A percentile compares a stretch with the other conserved stretches of the same genome.
Conservation (phyloP, 75 land plant genomes). For the Pseudotsuga menziesii region DNA sequence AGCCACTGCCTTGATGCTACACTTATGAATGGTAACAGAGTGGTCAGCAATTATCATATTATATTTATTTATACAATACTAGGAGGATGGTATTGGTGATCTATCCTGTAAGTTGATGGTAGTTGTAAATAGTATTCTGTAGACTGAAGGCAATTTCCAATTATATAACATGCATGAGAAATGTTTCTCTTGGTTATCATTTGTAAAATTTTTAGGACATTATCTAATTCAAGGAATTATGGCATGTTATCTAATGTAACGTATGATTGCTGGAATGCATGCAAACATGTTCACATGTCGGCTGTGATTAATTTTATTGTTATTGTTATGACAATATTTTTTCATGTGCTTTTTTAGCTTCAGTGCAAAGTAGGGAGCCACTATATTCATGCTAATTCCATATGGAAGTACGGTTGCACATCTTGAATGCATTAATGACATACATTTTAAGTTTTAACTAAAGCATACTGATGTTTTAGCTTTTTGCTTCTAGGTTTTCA, state of each 20-base stretch:
- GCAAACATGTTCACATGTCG: too few species aligned
- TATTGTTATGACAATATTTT: too few species aligned
- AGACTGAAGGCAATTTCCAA: neutral
- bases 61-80: neutral
- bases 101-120: too few species aligned
- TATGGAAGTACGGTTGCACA: neutral
- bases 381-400: neutral
- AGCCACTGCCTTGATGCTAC: neutral
- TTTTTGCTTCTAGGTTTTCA: too few species aligned
- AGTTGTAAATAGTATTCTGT: neutral
- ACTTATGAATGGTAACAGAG: neutral
- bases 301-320: neutral
- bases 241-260: neutral
- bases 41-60: neutral
- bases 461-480: neutral
- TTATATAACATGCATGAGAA: neutral
- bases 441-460: neutral
- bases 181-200: neutral
- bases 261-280: neutral
- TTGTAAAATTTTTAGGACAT: neutral
- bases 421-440: neutral
- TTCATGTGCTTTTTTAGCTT: neutral
- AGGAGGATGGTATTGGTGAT: neutral
- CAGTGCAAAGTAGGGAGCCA: neutral
- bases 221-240: neutral